phyloP scores from a whole-genome alignment of 2,329 filamentous ascomycete species.

The Chaetomium strumarium region DNA sequence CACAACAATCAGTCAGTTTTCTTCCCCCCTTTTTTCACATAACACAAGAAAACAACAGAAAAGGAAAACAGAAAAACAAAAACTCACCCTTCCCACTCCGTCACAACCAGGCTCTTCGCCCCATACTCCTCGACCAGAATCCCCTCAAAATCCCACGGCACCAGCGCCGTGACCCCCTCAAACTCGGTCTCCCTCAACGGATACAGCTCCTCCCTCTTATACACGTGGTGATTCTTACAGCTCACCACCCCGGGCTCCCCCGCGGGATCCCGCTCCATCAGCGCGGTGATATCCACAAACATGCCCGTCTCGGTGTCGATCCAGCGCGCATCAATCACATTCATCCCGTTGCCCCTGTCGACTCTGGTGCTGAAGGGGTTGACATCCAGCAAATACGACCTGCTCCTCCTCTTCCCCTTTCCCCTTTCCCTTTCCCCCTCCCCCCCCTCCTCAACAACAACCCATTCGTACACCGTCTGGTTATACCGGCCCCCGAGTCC shows the following conservation, averaged over 20 bases:
- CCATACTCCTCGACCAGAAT: constrained; percentile 62
- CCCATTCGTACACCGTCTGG: constrained; percentile 58
- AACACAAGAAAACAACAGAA: neutral
- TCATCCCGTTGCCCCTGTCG: constrained; percentile 59
- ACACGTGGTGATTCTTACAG: constrained; percentile 76
- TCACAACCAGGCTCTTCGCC: constrained; percentile 52
- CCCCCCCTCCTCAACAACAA: constrained; percentile 36
- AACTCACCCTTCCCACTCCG: constrained; percentile 57
- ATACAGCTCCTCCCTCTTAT: constrained; percentile 65
- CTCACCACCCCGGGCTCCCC: constrained; percentile 60
- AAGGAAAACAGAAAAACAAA: constrained; percentile 2
- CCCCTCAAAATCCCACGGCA: constrained; percentile 64
- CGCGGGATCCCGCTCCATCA: constrained; percentile 60
- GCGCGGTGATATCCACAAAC: constrained; percentile 77
- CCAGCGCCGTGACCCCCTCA: constrained; percentile 63
- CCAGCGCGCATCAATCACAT: constrained; percentile 81
- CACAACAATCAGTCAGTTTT: constrained; percentile 15
- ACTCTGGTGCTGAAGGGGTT: constrained; percentile 64
- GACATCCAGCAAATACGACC: constrained; percentile 65
- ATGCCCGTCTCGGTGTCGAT: constrained; percentile 70
- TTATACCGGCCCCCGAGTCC: too few relatives aligned
- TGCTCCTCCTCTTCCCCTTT: neutral
- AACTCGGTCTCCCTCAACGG: constrained; percentile 69
- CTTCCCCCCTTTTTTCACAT: neutral
- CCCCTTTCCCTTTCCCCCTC: too few relatives aligned